phyloP scores from a whole-genome alignment of 75 land plant genomes.

The Cupressus sempervirens region DNA sequence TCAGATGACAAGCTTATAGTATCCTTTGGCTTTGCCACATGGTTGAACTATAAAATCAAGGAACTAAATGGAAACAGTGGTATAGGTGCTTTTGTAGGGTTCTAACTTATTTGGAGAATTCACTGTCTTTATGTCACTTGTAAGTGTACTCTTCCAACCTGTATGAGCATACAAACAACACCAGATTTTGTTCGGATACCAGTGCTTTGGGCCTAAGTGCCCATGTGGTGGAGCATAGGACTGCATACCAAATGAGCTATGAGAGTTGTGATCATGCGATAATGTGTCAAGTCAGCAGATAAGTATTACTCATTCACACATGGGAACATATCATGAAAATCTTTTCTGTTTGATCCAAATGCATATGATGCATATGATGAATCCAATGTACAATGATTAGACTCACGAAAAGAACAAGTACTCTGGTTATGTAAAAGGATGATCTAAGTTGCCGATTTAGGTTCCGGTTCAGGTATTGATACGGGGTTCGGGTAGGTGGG shows the following conservation, averaged over 20 bases:
- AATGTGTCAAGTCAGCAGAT: not conserved
- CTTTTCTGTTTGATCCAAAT: not conserved
- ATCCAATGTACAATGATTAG: not conserved
- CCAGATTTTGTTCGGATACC: not conserved
- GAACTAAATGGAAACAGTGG: too few species aligned
- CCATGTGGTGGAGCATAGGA: not conserved
- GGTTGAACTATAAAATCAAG: too few species aligned
- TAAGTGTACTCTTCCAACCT: not conserved
- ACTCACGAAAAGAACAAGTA: not conserved
- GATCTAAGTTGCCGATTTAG: too few species aligned
- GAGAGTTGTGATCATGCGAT: not conserved
- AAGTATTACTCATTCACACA: not conserved
- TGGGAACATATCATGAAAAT: not conserved
- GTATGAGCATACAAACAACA: not conserved
- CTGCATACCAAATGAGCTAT: not conserved
- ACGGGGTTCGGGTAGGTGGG: too few species aligned
- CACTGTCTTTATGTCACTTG: not conserved
- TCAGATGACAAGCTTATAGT: too few species aligned
- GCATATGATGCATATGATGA: too few species aligned
- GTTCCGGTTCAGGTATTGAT: too few species aligned
- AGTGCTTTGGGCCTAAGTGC: not conserved
- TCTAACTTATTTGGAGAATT: not conserved
- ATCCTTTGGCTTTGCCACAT: too few species aligned
- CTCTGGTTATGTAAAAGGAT: too few species aligned
- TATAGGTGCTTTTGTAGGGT: not conserved